Evolutionary conservation across 2,329 filamentous ascomycete genomes (phyloP).

Genomic region (Trichophyton benhamiae): DNA sequence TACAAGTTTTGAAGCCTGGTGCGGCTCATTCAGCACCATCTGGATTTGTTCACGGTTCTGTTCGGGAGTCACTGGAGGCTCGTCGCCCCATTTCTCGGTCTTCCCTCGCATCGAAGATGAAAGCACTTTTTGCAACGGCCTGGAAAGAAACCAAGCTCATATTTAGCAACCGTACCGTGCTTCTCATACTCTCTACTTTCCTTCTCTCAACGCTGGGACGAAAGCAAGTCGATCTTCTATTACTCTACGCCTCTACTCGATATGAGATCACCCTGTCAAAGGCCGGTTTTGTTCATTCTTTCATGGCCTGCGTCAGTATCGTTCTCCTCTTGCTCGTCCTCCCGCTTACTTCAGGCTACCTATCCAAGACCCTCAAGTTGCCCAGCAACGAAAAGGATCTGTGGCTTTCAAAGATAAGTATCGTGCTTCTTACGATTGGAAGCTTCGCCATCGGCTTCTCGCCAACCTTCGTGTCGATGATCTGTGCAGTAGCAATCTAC

Average conservation of each 20-base stretch:
- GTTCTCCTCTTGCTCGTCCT: constrained; percentile 37
- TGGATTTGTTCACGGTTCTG: background rate
- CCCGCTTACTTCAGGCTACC: constrained; percentile 30
- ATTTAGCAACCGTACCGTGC: constrained; percentile 29
- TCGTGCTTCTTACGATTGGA: constrained; percentile 33
- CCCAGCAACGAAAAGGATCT: constrained; percentile 35
- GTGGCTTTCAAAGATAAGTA: constrained; percentile 34
- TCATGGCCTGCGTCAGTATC: constrained; percentile 38
- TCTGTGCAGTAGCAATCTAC: constrained; percentile 36
- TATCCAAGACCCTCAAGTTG: constrained; percentile 18
- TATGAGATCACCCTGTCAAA: constrained; percentile 38
- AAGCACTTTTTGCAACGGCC: constrained; percentile 2
- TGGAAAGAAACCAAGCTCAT: constrained; percentile 13
- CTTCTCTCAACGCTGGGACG: constrained; percentile 38
- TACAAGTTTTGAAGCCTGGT: constrained; percentile 5
- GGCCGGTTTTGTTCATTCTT: constrained; percentile 33
- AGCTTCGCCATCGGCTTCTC: constrained; percentile 38
- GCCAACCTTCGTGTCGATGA: constrained; percentile 30
- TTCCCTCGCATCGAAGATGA: background rate
- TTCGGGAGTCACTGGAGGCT: background rate
- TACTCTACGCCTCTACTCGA: constrained; percentile 42
- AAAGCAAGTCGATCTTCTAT: constrained; percentile 35
- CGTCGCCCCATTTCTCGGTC: background rate
- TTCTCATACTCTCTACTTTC: constrained; percentile 36
- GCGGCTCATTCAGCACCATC: background rate